Conservation (phyloP, 2,329 filamentous ascomycete species). For the Trichoderma sp. region DNA sequence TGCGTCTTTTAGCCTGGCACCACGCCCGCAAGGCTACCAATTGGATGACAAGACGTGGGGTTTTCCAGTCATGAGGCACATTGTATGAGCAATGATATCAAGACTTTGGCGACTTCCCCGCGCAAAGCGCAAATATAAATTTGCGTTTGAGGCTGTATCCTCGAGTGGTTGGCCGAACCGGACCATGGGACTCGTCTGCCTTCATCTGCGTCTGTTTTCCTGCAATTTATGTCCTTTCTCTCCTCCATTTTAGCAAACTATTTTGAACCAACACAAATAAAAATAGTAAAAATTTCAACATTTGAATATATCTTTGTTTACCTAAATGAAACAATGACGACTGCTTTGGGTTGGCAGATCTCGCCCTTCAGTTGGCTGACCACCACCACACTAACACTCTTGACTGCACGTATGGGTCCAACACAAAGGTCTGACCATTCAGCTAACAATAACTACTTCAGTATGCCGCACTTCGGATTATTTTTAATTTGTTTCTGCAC, state of each 20-base stretch:
- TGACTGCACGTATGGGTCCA: constrained; percentile 1
- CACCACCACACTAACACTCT: not conserved
- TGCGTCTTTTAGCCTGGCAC: not conserved
- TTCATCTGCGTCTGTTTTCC: not conserved
- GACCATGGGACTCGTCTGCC: not conserved
- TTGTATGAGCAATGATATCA: not conserved
- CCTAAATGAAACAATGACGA: not conserved
- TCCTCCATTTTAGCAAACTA: not conserved
- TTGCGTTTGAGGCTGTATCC: not conserved
- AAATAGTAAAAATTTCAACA: not conserved
- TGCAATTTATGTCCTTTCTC: not conserved
- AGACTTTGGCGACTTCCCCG: not conserved
- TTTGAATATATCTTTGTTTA: not conserved
- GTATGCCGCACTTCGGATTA: constrained; percentile 9
- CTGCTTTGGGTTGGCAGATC: not conserved
- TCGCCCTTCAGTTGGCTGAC: constrained; percentile 2
- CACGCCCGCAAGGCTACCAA: constrained; percentile 12
- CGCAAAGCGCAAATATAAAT: not conserved
- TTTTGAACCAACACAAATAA: not conserved
- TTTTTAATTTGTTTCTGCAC: constrained; percentile 17
- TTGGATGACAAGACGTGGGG: constrained; percentile 6
- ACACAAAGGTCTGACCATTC: not conserved
- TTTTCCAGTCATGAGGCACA: constrained; percentile 1
- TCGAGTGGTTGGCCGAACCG: not conserved
- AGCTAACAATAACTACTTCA: constrained; percentile 1